phyloP scores from a whole-genome alignment of 1,139 yeast species.

The Pichia sp. region DNA sequence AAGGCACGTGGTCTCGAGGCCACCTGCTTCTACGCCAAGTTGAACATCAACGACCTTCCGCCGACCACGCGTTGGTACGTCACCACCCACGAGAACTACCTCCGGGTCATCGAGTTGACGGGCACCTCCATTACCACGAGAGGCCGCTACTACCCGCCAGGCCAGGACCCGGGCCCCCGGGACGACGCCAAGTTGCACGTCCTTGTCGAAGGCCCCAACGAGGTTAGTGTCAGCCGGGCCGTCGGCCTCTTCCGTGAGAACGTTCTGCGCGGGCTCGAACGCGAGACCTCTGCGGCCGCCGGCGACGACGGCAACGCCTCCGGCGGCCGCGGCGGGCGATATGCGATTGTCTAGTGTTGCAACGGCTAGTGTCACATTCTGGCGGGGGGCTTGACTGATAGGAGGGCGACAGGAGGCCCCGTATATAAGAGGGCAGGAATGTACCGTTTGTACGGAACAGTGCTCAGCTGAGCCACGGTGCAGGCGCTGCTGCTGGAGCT shows the following conservation, averaged over 20 bases:
- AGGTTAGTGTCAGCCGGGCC: conserved; percentile 62
- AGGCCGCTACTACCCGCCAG: conserved; percentile 72
- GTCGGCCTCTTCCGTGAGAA: conserved; percentile 56
- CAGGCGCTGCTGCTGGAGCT: too few species aligned
- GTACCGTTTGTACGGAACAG: too few species aligned
- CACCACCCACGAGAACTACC: conserved; percentile 61
- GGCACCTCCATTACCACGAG: conserved; percentile 77
- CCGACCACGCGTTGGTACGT: conserved; percentile 81
- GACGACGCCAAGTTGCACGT: conserved; percentile 76
- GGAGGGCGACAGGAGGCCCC: too few species aligned
- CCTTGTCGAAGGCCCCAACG: conserved; percentile 72
- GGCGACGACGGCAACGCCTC: neutral
- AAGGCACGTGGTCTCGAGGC: conserved; percentile 52
- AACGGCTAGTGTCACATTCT: neutral
- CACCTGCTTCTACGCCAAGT: conserved; percentile 37
- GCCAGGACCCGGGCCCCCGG: conserved; percentile 42
- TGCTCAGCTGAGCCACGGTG: too few species aligned
- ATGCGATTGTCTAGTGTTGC: conserved; percentile 5
- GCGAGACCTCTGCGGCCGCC: conserved; percentile 1
- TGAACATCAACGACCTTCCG: conserved; percentile 82
- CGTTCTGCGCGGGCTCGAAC: conserved; percentile 53
- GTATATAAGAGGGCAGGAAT: too few species aligned
- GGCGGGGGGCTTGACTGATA: too few species aligned
- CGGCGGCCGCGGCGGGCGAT: neutral
- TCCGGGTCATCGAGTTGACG: conserved; percentile 65